These are phyloP conservation scores for Pulveroboletus sp. DNA, from an alignment of 1,284 basidiomycete species.

Conservation along the genomic window DNA sequence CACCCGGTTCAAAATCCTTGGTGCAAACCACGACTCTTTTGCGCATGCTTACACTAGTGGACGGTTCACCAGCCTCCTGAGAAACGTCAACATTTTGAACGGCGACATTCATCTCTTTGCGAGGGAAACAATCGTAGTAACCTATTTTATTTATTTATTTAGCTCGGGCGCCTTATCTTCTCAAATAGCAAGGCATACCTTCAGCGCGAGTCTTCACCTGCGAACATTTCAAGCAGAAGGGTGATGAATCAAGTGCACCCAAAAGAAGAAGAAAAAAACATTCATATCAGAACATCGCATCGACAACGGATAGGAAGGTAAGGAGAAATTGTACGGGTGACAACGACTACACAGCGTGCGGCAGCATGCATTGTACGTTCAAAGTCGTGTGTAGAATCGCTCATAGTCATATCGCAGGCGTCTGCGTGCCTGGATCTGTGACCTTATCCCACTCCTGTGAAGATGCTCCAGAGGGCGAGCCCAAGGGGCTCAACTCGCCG, in stretches of 20 bases:
- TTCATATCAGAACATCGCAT: slow-evolving; percentile 63
- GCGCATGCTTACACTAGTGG: slow-evolving; percentile 31
- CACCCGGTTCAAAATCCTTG: slow-evolving; percentile 65
- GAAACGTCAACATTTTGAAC: slow-evolving; percentile 44
- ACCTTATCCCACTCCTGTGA: slow-evolving; percentile 85
- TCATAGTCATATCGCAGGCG: slow-evolving; percentile 38
- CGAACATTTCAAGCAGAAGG: slow-evolving; percentile 11
- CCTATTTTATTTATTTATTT: slow-evolving; percentile 41
- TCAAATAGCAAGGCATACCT: slow-evolving; percentile 56
- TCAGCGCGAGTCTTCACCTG: slow-evolving; percentile 65
- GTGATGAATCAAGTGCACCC: slow-evolving; percentile 17
- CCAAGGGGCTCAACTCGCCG: slow-evolving; percentile 54
- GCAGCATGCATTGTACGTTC: slow-evolving; percentile 30
- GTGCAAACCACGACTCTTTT: slow-evolving; percentile 61
- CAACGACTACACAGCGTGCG: slow-evolving; percentile 32
- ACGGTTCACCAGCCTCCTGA: slow-evolving; percentile 18
- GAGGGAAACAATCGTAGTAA: slow-evolving; percentile 72
- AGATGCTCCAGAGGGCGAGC: slow-evolving; percentile 76
- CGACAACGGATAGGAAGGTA: slow-evolving; percentile 22
- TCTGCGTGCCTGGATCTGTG: slow-evolving; percentile 64
- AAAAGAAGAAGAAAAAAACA: slow-evolving; percentile 35
- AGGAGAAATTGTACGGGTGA: slow-evolving; percentile 18
- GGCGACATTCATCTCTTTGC: slow-evolving; percentile 62
- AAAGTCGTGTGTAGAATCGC: slow-evolving; percentile 29
- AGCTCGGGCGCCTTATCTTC: slow-evolving; percentile 25